Evolutionary conservation across 1,284 basidiomycete species (phyloP).

Genomic region (Anthracocystis walkeri): DNA sequence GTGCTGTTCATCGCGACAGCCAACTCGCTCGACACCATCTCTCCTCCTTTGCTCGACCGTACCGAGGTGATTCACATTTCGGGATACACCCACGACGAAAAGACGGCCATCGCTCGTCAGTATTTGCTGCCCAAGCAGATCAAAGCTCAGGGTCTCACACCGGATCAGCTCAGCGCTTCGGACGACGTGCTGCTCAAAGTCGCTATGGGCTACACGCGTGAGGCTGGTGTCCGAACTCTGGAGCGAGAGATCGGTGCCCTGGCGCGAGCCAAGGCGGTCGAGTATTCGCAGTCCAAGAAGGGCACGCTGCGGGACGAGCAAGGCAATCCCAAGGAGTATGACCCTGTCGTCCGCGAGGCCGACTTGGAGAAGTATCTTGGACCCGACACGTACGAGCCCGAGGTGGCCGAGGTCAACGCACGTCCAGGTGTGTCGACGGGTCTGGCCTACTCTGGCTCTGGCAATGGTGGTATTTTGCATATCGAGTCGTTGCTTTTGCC

Average conservation of each 20-base stretch:
- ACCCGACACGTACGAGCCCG: slow-evolving; percentile 81
- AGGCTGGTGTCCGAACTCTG: slow-evolving; percentile 90
- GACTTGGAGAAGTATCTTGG: slow-evolving; percentile 89
- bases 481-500: slow-evolving; percentile 80
- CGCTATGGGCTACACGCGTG: slow-evolving; percentile 82
- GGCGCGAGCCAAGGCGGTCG: slow-evolving; percentile 76
- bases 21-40: slow-evolving; percentile 71
- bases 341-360: slow-evolving; percentile 76
- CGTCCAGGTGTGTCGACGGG: slow-evolving; percentile 82
- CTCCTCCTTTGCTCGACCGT: slow-evolving; percentile 70
- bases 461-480: slow-evolving; percentile 85
- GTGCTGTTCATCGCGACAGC: slow-evolving; percentile 72
- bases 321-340: slow-evolving; percentile 73
- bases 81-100: slow-evolving; percentile 71
- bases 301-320: slow-evolving; percentile 57
- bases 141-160: slow-evolving; percentile 76
- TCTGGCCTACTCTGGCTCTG: slow-evolving; percentile 86
- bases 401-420: slow-evolving; percentile 80
- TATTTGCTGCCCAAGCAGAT: slow-evolving; percentile 87
- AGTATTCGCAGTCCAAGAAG: slow-evolving; percentile 83
- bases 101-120: slow-evolving; percentile 71
- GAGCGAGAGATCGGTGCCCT: slow-evolving; percentile 88
- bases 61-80: slow-evolving; percentile 71
- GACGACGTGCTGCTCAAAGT: slow-evolving; percentile 80
- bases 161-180: slow-evolving; percentile 74